phyloP scores from a whole-genome alignment of 257 asterid genomes.

The Gentiana straminea region DNA sequence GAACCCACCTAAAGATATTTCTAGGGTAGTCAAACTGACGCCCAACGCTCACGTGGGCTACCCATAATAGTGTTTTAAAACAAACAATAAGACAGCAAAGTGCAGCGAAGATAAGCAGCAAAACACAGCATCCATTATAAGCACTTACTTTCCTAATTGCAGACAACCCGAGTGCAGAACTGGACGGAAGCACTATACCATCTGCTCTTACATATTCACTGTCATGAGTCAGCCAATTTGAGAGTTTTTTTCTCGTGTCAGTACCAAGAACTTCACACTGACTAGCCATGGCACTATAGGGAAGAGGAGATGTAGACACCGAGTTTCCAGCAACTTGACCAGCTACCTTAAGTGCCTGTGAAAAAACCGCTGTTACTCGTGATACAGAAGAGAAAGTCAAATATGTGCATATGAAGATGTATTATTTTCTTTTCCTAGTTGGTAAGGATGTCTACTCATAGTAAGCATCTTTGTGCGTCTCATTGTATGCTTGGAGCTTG shows the following conservation, averaged over 20 bases:
- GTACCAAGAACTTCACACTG: slow-evolving; percentile 86
- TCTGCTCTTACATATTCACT: slow-evolving; percentile 19
- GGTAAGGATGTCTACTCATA: too few relatives aligned
- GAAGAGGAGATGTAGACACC: slow-evolving; percentile 88
- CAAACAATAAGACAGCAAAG: not conserved
- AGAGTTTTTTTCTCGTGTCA: slow-evolving; percentile 87
- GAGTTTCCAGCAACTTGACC: slow-evolving; percentile 97
- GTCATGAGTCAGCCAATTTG: slow-evolving; percentile 73
- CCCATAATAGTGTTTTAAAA: too few relatives aligned
- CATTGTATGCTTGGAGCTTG: too few relatives aligned
- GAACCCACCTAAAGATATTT: too few relatives aligned
- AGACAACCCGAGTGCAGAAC: slow-evolving; percentile 31
- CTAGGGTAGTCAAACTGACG: too few relatives aligned
- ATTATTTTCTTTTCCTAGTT: too few relatives aligned
- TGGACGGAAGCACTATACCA: slow-evolving; percentile 20
- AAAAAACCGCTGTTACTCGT: slow-evolving; percentile 2
- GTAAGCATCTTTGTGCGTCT: too few relatives aligned
- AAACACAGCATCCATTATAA: slow-evolving; percentile 1
- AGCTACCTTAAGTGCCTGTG: slow-evolving; percentile 96
- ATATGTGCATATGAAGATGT: too few relatives aligned
- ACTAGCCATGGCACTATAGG: slow-evolving; percentile 72
- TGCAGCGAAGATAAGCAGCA: not conserved
- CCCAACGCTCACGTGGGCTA: too few relatives aligned
- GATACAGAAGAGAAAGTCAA: too few relatives aligned
- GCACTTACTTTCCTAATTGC: slow-evolving; percentile 43